Percentiles rank a stretch among this genome's conserved stretches.
Evolutionary conservation across 2,329 filamentous ascomycete species (phyloP).

Genomic region (Dothistroma septosporum): DNA sequence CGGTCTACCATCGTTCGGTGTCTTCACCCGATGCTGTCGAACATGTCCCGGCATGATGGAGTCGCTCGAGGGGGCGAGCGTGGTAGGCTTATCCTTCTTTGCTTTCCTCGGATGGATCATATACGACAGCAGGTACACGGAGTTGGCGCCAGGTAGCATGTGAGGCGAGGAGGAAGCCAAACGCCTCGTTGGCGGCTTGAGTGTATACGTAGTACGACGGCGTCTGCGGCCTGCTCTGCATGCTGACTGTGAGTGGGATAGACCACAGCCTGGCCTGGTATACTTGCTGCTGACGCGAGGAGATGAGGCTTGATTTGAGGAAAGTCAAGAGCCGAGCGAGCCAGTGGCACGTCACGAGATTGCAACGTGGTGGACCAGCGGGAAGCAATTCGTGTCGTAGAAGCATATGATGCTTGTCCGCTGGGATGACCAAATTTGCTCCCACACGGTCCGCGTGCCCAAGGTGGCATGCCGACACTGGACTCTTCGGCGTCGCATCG

Average conservation of each 20-base stretch:
- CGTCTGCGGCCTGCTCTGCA: not conserved
- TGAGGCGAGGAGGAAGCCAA: not conserved
- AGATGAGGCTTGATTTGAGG: not conserved
- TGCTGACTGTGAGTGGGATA: not conserved
- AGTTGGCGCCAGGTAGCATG: slow-evolving; percentile 8
- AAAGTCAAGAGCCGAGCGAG: not conserved
- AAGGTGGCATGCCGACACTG: not conserved
- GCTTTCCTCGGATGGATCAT: not conserved
- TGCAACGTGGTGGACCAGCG: not conserved
- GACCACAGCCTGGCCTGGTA: not conserved
- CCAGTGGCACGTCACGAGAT: not conserved
- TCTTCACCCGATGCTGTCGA: not conserved
- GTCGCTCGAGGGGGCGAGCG: not conserved
- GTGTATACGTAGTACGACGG: not conserved
- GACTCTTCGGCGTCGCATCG: not conserved
- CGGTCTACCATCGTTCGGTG: not conserved
- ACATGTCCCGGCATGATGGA: not conserved
- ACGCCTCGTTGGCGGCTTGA: not conserved
- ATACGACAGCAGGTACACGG: slow-evolving; percentile 3
- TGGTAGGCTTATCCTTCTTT: not conserved
- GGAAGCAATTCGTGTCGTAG: not conserved
- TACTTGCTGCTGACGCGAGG: not conserved
- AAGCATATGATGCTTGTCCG: not conserved
- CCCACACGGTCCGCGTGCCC: not conserved
- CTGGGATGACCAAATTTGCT: not conserved